Conservation (phyloP, 192 early-diverging fungal species). For the Chytriomyces confervae region DNA sequence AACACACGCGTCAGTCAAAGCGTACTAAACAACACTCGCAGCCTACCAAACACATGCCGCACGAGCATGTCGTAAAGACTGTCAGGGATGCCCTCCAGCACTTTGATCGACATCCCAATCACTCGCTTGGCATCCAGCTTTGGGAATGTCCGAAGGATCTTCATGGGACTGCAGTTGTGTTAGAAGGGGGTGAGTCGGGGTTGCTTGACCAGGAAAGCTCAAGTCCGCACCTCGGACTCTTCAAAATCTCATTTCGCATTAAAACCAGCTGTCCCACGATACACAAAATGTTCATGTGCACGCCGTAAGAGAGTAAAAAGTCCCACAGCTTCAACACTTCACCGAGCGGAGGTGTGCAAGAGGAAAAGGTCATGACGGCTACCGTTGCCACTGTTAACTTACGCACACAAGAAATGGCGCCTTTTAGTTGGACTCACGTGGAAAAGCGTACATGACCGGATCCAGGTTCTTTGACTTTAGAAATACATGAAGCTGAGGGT, state of each 20-base stretch:
- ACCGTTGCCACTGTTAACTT: neutral
- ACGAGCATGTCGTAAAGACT: slow-evolving; percentile 77
- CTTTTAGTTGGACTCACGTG: slow-evolving; percentile 63
- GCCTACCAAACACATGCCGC: slow-evolving; percentile 71
- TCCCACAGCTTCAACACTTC: slow-evolving; percentile 92
- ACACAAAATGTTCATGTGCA: slow-evolving; percentile 92
- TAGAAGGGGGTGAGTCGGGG: neutral
- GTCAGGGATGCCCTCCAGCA: slow-evolving; percentile 67
- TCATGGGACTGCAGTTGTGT: slow-evolving; percentile 63
- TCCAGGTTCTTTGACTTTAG: slow-evolving; percentile 73
- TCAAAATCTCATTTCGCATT: slow-evolving; percentile 77
- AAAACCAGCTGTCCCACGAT: slow-evolving; percentile 82
- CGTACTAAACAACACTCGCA: neutral
- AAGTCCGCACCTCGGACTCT: slow-evolving; percentile 61
- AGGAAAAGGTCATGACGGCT: slow-evolving; percentile 90
- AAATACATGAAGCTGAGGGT: slow-evolving; percentile 74
- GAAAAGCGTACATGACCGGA: slow-evolving; percentile 87
- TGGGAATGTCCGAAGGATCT: slow-evolving; percentile 71
- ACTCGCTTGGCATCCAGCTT: slow-evolving; percentile 66
- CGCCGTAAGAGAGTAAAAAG: slow-evolving; percentile 85
- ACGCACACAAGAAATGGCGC: neutral
- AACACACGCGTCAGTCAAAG: neutral
- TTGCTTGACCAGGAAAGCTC: neutral
- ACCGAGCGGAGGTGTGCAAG: slow-evolving; percentile 83
- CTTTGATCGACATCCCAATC: slow-evolving; percentile 59